These are phyloP conservation scores for Plectosphaerella cucumerina DNA, from an alignment of 2,329 filamentous ascomycete genomes.

Conservation along the genomic window DNA sequence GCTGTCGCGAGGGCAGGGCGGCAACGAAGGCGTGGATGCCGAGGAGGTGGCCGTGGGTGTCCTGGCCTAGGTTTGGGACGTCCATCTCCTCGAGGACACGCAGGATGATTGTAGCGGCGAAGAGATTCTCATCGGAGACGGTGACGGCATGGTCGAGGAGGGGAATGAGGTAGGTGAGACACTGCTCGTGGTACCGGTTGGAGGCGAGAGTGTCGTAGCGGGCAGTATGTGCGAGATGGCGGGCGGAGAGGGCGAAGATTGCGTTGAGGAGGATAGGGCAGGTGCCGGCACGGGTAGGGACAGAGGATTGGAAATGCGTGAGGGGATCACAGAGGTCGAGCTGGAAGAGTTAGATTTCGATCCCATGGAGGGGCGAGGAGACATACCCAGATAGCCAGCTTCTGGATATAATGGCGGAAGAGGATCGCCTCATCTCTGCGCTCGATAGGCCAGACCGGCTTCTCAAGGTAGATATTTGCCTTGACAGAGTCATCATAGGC, in stretches of 20 bases:
- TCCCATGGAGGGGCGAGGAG: neutral
- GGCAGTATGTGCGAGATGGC: conserved; percentile 46
- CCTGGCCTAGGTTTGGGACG: conserved; percentile 30
- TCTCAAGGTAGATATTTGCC: conserved; percentile 13
- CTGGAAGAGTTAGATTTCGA: conserved; percentile 18
- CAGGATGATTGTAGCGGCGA: conserved; percentile 53
- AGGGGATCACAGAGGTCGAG: conserved; percentile 37
- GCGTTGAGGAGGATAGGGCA: conserved; percentile 52
- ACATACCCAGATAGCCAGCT: conserved; percentile 28
- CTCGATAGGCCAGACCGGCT: conserved; percentile 21
- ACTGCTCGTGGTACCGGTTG: conserved; percentile 49
- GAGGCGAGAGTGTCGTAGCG: conserved; percentile 44
- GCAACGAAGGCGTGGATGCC: conserved; percentile 44
- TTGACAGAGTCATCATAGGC: neutral
- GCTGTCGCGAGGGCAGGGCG: conserved; percentile 11
- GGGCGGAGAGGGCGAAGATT: conserved; percentile 51
- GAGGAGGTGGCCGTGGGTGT: conserved; percentile 41
- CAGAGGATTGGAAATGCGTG: conserved; percentile 47
- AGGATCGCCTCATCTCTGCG: conserved; percentile 24
- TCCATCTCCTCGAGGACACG: conserved; percentile 54
- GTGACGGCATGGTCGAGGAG: conserved; percentile 34
- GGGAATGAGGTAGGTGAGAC: conserved; percentile 44
- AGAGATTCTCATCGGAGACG: conserved; percentile 44
- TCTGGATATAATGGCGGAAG: conserved; percentile 30
- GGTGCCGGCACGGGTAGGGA: conserved; percentile 46